Evolutionary conservation across 257 asterid genomes (phyloP).

Genomic region (Petrea volubilis): DNA sequence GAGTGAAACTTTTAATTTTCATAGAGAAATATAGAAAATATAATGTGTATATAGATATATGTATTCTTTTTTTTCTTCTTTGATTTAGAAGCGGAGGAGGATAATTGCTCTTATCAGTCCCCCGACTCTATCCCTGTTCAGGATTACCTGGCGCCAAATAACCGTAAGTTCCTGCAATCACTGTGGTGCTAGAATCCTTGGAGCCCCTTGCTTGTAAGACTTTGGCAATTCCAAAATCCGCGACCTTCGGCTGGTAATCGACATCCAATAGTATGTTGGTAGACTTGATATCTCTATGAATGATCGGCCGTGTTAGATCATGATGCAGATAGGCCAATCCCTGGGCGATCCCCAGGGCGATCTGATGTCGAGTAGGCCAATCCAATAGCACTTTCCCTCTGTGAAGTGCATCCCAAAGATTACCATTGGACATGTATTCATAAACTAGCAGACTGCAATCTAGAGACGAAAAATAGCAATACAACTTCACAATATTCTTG

Average conservation of each 20-base stretch:
- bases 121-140: background rate
- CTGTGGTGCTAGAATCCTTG: constrained; percentile 65
- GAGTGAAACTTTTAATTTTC: no score
- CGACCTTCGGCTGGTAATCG: constrained; percentile 78
- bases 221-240: constrained; percentile 93
- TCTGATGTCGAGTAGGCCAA: constrained; percentile 83
- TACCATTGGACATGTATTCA: constrained; percentile 88
- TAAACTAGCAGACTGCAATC: constrained; percentile 77
- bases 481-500: constrained; percentile 89
- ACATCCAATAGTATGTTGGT: constrained; percentile 78
- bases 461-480: constrained; percentile 67
- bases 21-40: no score
- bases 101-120: no score
- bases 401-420: constrained; percentile 86
- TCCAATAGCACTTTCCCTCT: constrained; percentile 51
- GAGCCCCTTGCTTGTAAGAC: constrained; percentile 80
- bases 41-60: no score
- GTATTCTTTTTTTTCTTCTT: no score
- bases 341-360: constrained; percentile 81
- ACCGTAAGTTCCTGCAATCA: constrained; percentile 92
- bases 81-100: no score
- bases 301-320: constrained; percentile 70
- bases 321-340: constrained; percentile 94
- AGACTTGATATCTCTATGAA: constrained; percentile 88
- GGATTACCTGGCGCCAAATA: constrained; percentile 87